These are phyloP conservation scores for Aureobasidium namibiae DNA, from an alignment of 2,329 filamentous ascomycete genomes.

Conservation along the genomic window DNA sequence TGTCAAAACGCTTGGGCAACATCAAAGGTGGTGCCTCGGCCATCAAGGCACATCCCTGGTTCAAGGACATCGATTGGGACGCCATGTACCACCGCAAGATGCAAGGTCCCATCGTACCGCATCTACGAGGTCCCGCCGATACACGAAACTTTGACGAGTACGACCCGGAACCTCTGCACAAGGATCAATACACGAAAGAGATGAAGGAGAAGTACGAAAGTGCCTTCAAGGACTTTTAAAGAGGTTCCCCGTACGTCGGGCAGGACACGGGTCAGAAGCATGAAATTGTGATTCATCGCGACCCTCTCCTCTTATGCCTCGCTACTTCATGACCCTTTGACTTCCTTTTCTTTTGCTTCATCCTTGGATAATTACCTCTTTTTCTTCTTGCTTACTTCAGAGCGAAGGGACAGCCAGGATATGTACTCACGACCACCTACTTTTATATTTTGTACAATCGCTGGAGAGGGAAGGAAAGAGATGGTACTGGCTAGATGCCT, in stretches of 20 bases:
- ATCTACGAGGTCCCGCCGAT: constrained; percentile 63
- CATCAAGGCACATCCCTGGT: constrained; percentile 72
- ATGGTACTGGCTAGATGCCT: neutral
- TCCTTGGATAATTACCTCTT: neutral
- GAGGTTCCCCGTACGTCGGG: neutral
- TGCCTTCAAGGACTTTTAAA: constrained; percentile 64
- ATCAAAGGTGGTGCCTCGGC: constrained; percentile 63
- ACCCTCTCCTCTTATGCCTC: neutral
- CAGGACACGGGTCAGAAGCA: neutral
- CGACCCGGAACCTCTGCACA: constrained; percentile 61
- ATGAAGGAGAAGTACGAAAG: constrained; percentile 61
- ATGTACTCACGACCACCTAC: neutral
- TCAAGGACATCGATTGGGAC: constrained; percentile 65
- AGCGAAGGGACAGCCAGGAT: neutral
- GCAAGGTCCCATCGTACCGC: constrained; percentile 66
- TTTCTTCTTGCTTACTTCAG: neutral
- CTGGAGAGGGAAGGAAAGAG: neutral
- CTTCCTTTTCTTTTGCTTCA: neutral
- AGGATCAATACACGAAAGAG: constrained; percentile 61
- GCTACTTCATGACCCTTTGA: neutral
- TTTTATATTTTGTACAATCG: neutral
- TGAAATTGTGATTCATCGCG: neutral
- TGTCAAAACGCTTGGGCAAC: constrained; percentile 69
- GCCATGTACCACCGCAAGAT: constrained; percentile 57
- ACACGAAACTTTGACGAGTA: constrained; percentile 77